Evolutionary conservation across 148 eudicot genomes (phyloP).

Genomic region (Vaccinium corymbosum): DNA sequence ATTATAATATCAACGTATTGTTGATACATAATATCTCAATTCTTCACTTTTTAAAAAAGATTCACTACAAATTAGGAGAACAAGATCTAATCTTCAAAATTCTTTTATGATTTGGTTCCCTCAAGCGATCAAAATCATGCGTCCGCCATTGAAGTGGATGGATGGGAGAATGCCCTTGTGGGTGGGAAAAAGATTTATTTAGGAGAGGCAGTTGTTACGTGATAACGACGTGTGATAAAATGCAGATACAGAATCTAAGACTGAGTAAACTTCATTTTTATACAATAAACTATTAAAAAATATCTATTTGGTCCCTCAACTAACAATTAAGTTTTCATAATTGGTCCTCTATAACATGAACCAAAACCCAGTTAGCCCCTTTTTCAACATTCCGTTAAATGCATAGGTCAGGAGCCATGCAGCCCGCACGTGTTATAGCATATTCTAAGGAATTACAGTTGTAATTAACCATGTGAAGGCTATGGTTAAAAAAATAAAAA

Average conservation of each 20-base stretch:
- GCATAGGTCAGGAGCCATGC: no score
- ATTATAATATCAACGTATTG: no score
- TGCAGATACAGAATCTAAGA: not conserved
- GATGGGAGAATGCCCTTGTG: not conserved
- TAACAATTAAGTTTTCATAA: no score
- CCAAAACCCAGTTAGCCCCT: not conserved
- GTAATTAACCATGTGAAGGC: no score
- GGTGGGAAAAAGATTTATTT: not conserved
- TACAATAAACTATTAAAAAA: not conserved
- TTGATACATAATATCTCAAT: not conserved
- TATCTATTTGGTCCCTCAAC: no score
- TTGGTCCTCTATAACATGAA: not conserved
- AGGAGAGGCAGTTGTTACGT: no score
- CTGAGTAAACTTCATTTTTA: not conserved
- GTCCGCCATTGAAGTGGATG: not conserved
- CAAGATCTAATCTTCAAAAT: no score
- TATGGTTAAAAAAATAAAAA: no score
- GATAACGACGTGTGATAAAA: not conserved
- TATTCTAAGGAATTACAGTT: no score
- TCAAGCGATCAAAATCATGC: not conserved
- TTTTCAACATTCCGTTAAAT: no score
- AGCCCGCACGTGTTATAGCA: no score
- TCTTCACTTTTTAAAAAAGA: no score
- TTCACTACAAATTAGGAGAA: not conserved
- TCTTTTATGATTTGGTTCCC: not conserved